Base-by-base conservation (phyloP, 495 filamentous ascomycete species). In the Entonaema liquescens region DNA sequence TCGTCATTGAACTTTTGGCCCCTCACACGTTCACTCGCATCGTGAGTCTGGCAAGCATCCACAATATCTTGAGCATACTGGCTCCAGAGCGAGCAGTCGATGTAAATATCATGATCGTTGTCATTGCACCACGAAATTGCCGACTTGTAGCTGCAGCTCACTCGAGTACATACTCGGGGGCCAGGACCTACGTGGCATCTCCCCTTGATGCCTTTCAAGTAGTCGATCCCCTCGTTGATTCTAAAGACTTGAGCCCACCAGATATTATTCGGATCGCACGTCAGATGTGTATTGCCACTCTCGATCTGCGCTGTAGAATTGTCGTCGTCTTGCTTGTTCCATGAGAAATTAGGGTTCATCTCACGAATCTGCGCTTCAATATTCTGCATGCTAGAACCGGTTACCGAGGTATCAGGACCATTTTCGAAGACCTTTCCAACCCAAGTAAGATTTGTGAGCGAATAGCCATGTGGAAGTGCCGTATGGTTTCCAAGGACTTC, bases 71-170 rank as follows among this genome's bases (percentile, higher is more conserved):
- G 64, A 2, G 69, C 69, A 33, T 67, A 67, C 11, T 53, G 1
- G 4, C 47, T 21, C 63, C 63, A 67, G 2, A 59, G 15, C 11
- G n/a, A 4, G 36, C 63, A 67, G 54, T 72, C 60, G 19, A 67
- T 62, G 42, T 52, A 59, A 21, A 72, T 19, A 2, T 44, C 29
- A 0, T 13, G 9, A 5, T 58, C 17, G 13, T 72, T 59, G 53
- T 80, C 76, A 23, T 79, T 80, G 62, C 78, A 80, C 69, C 73
- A 71, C 5, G 26, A 76, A 8, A 79, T 78, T 1, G 70, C 76
- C 0, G 68, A 40, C n/a, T 44, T 53, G 25, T 73, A 69, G 1
- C 59, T 68, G 57, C 78, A 80, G 25, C 62, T 70, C 8, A 80
- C 67, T 1, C 76, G 70, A 0, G 55, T 62, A 53, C 77, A 80